phyloP scores from a whole-genome alignment of 176 grass and related monocot species.

The Oryza punctata region DNA sequence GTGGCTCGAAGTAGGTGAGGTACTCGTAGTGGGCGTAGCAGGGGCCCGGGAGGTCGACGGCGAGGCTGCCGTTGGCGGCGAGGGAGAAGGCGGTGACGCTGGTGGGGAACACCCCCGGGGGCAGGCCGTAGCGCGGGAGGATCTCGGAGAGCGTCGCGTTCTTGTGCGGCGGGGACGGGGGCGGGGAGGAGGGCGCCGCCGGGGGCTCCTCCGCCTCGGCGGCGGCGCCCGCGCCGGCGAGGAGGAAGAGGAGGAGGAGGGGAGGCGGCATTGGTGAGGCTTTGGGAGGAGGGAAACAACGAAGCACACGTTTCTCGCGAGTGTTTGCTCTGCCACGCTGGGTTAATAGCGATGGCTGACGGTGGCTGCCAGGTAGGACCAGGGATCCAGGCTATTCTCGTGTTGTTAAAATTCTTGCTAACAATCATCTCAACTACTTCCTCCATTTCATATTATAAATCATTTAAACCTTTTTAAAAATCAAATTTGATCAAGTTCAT shows the following conservation, averaged over 20 bases:
- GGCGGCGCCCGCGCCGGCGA: neutral
- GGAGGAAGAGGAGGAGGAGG: neutral
- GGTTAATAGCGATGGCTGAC: neutral
- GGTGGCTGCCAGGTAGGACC: too few species aligned
- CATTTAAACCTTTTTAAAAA: too few species aligned
- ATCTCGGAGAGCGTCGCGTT: slow-evolving; percentile 64
- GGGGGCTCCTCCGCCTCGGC: neutral
- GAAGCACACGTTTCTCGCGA: neutral
- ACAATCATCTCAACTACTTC: too few species aligned
- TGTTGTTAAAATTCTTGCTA: too few species aligned
- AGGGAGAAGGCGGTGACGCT: slow-evolving; percentile 66
- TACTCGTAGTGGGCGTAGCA: slow-evolving; percentile 65
- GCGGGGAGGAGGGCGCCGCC: neutral
- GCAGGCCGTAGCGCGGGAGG: slow-evolving; percentile 64
- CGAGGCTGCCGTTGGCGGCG: slow-evolving; percentile 52
- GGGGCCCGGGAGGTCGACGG: slow-evolving; percentile 59
- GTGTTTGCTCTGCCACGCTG: neutral
- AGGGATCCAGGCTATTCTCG: too few species aligned
- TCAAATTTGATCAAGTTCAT: too few species aligned
- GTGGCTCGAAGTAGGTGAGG: slow-evolving; percentile 50
- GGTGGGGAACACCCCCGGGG: slow-evolving; percentile 64
- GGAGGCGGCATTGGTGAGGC: slow-evolving; percentile 37
- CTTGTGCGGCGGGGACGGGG: neutral
- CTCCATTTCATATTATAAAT: too few species aligned
- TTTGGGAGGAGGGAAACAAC: neutral